A percentile compares a stretch with the other conserved stretches of the same genome.
These are phyloP conservation scores for Pyrenophora tritici-repentis DNA, from an alignment of 2,329 filamentous ascomycete species.

Conservation along the genomic window DNA sequence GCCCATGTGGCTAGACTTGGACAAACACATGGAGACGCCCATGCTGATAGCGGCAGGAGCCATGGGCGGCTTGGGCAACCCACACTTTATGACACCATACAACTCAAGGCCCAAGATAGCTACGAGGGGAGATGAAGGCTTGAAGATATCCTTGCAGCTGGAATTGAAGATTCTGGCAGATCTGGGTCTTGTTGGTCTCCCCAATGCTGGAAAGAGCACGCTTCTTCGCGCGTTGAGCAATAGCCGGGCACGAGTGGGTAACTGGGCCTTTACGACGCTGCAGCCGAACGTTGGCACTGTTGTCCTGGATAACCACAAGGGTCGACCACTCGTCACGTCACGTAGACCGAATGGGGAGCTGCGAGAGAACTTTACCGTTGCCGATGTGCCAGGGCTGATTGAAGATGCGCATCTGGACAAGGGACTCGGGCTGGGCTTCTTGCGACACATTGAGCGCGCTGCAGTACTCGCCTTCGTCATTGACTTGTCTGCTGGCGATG, in stretches of 20 bases:
- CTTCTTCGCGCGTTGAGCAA: constrained; percentile 85
- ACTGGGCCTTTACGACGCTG: constrained; percentile 96
- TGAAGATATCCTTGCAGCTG: constrained; percentile 79
- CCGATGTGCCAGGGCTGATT: constrained; percentile 93
- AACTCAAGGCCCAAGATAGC: constrained; percentile 81
- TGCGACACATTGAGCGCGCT: constrained; percentile 92
- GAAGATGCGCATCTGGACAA: constrained; percentile 90
- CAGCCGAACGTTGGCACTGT: constrained; percentile 96
- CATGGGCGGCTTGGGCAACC: constrained; percentile 88
- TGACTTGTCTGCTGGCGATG: constrained; percentile 79
- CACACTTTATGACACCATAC: constrained; percentile 83
- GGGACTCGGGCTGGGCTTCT: constrained; percentile 86
- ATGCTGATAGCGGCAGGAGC: constrained; percentile 86
- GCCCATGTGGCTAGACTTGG: constrained; percentile 66
- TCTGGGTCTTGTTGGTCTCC: constrained; percentile 89
- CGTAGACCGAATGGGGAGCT: constrained; percentile 55
- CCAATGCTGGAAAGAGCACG: constrained; percentile 96
- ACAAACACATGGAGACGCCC: constrained; percentile 76
- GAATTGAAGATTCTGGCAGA: constrained; percentile 96
- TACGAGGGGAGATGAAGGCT: constrained; percentile 79
- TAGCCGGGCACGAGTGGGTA: constrained; percentile 84
- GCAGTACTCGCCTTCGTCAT: constrained; percentile 92
- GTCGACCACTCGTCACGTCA: constrained; percentile 65
- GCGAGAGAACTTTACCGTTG: constrained; percentile 85
- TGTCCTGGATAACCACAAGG: constrained; percentile 83